Conservation (phyloP, 768 basidiomycete genomes). For the Hydnomerulius pinastri region DNA sequence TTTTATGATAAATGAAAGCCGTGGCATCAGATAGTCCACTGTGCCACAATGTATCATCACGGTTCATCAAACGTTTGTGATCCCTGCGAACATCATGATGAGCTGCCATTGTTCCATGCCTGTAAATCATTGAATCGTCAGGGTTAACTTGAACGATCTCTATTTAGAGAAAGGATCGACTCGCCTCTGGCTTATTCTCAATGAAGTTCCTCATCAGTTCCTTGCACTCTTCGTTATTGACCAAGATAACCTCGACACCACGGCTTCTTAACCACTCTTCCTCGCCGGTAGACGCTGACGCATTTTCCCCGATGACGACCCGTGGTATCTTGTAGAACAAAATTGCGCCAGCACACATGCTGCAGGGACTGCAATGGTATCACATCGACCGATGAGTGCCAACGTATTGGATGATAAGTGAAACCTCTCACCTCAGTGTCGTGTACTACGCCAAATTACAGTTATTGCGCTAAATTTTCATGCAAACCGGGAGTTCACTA, state of each 20-base stretch:
- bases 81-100: no score
- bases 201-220: slow-evolving; percentile 55
- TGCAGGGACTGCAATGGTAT: slow-evolving; percentile 46
- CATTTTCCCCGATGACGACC: slow-evolving; percentile 60
- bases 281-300: slow-evolving; percentile 45
- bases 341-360: slow-evolving; percentile 60
- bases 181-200: slow-evolving; percentile 48
- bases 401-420: background rate
- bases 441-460: no score
- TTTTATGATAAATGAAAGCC: no score
- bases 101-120: no score
- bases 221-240: slow-evolving; percentile 49
- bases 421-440: slow-evolving; percentile 25
- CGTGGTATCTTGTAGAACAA: slow-evolving; percentile 58
- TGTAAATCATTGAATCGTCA: no score
- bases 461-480: no score
- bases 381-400: background rate
- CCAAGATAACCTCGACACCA: slow-evolving; percentile 50
- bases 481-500: no score
- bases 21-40: no score
- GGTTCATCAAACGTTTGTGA: no score
- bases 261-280: slow-evolving; percentile 51
- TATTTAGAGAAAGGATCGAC: no score
- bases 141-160: no score
- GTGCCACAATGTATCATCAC: no score